Percentiles rank a stretch among this genome's conserved stretches.
Evolutionary conservation across 2,329 filamentous ascomycete genomes (phyloP).

Genomic region (Aspergillus aculeatus): DNA sequence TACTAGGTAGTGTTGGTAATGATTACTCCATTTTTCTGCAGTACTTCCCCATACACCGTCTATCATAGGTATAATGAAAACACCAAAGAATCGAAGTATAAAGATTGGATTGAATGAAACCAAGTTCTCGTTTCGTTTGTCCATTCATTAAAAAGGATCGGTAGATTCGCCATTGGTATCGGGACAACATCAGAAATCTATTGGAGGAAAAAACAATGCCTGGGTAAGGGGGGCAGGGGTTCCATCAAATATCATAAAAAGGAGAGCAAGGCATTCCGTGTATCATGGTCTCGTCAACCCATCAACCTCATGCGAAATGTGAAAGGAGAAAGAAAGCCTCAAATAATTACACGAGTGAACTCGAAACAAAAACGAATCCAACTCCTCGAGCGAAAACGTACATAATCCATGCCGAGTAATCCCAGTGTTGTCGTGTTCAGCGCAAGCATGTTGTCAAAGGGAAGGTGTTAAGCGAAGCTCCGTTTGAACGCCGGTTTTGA

Average conservation of each 20-base stretch:
- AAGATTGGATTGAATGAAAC: neutral
- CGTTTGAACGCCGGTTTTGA: slow-evolving; percentile 11
- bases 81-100: neutral
- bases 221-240: neutral
- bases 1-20: too few species aligned
- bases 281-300: slow-evolving; percentile 27
- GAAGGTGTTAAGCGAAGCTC: slow-evolving; percentile 2
- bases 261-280: slow-evolving; percentile 17
- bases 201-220: neutral
- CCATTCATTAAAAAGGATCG: neutral
- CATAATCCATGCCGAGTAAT: slow-evolving; percentile 2
- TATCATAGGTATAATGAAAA: neutral
- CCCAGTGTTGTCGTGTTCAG: neutral
- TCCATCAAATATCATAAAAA: slow-evolving; percentile 10
- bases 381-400: neutral
- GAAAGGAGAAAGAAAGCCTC: neutral
- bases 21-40: too few species aligned
- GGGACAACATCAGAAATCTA: slow-evolving; percentile 2
- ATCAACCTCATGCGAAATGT: slow-evolving; percentile 10
- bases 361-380: slow-evolving; percentile 6
- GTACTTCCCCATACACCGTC: too few species aligned
- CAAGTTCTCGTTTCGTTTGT: neutral
- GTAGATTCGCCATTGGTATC: slow-evolving; percentile 3
- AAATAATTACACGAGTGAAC: neutral
- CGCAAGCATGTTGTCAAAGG: neutral